Evolutionary conservation across 257 asterid genomes (phyloP).

Genomic region (Capsicum chinense): DNA sequence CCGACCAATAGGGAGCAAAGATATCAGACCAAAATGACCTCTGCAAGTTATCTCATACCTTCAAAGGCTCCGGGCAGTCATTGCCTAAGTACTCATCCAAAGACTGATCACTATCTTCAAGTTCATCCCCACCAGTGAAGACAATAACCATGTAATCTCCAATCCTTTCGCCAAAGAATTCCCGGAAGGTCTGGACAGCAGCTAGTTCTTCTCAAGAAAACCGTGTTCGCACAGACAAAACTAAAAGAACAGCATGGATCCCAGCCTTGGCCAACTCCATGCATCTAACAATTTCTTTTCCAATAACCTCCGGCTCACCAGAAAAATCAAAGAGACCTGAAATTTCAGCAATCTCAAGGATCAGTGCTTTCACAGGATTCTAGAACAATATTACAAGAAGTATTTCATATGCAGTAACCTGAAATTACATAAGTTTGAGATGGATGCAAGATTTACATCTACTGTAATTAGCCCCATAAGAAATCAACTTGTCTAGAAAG

Average conservation of each 20-base stretch:
- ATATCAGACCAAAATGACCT: not conserved
- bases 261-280: conserved; percentile 82
- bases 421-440: not conserved
- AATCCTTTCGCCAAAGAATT: conserved; percentile 67
- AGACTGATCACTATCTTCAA: conserved; percentile 57
- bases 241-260: conserved; percentile 81
- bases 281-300: conserved; percentile 69
- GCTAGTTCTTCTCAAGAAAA: conserved; percentile 72
- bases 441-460: not conserved
- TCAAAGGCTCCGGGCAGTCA: conserved; percentile 53
- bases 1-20: not conserved
- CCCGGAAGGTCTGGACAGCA: conserved; percentile 57
- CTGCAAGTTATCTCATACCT: conserved; percentile 35
- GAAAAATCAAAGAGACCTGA: conserved; percentile 66
- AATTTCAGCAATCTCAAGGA: not conserved
- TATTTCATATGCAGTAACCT: too few relatives aligned
- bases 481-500: not conserved
- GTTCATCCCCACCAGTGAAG: conserved; percentile 84
- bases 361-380: not conserved
- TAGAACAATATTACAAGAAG: not conserved
- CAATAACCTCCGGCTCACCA: conserved; percentile 48
- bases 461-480: too few relatives aligned
- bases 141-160: conserved; percentile 70
- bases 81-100: conserved; percentile 56
- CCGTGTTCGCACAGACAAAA: conserved; percentile 65